Evolutionary conservation across 176 grass and related monocot genomes (phyloP), one percentile per base, ranked within the genome.

Genomic region (Elymus sibiricus): DNA sequence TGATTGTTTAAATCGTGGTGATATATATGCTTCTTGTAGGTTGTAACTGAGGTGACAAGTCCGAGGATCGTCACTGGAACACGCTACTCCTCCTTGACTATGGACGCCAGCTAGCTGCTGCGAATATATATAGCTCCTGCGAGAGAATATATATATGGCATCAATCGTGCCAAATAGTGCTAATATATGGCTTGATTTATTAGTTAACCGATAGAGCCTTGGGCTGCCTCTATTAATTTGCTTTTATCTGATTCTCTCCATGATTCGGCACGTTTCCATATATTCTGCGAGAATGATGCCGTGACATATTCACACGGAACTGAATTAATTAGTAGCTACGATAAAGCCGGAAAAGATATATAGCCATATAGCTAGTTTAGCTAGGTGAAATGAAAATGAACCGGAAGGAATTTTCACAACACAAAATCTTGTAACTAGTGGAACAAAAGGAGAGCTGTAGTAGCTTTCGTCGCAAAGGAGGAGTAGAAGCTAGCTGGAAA

Each of bases 261-360:
- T 32, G 39, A 67, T 91, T 80, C 3, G 53, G 47, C 89, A 91
- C 76, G 85, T 86, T 81, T 82, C 78, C 3, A 70, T 79, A 70
- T 79, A 66, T 17, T 69, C 59, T 47, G 51, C 40, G 49, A 77
- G 71, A 70, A 90, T 26, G 43, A 10, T 51, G 12, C 70, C 27
- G n/a, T 74, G 43, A 62, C 14, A 68, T 69, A 84, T 87, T 87
- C 81, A 76, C 80, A 87, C 46, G 79, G 58, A 80, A 80, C 76
- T 17, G 39, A 75, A 39, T 67, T 65, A 80, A 5, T 14, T 64
- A 7, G 24, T 29, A 31, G 25, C 62, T 63, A 12, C 1, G 24
- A 13, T 28, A 31, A 56, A 19, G 14, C 47, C 24, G 40, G 39
- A 32, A 79, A 62, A 75, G 67, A 60, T 88, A 84, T 34, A 5